Evolutionary conservation across 2,329 filamentous ascomycete species (phyloP).

Genomic region (Mycosphaerella sp.): DNA sequence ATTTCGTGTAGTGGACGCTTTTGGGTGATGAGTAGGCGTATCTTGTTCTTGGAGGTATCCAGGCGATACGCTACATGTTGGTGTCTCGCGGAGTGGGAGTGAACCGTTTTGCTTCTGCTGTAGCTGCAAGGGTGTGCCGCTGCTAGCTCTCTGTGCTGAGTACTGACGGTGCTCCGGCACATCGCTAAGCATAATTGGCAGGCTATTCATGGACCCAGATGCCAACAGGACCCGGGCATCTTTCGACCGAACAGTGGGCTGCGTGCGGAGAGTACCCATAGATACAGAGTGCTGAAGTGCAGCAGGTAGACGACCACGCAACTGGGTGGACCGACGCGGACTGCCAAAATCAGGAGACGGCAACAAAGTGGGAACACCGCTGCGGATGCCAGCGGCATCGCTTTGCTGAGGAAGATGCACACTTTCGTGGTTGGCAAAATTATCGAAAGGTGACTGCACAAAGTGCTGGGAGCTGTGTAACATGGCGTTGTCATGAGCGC

Average conservation of each 20-base stretch:
- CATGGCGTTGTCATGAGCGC: not conserved
- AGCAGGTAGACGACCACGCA: not conserved
- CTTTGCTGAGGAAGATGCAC: not conserved
- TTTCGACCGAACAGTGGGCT: not conserved
- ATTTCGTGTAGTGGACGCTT: not conserved
- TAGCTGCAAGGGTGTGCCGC: not conserved
- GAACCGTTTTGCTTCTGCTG: not conserved
- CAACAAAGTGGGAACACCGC: not conserved
- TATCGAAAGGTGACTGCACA: not conserved
- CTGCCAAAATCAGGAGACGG: not conserved
- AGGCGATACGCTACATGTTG: not conserved
- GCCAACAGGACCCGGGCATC: conserved; percentile 5
- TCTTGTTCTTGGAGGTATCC: not conserved
- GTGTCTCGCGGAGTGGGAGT: not conserved
- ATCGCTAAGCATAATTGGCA: not conserved
- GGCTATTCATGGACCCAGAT: conserved; percentile 11
- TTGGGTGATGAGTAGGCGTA: not conserved
- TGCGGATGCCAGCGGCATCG: not conserved
- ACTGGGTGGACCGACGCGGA: not conserved
- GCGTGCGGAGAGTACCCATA: conserved; percentile 7
- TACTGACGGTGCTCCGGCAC: not conserved
- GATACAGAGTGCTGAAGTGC: conserved; percentile 13
- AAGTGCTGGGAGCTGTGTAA: not conserved
- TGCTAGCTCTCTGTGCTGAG: not conserved
- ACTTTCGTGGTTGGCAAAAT: not conserved